Evolutionary conservation across 2,329 filamentous ascomycete genomes (phyloP).

Genomic region (Colletotrichum magnum): DNA sequence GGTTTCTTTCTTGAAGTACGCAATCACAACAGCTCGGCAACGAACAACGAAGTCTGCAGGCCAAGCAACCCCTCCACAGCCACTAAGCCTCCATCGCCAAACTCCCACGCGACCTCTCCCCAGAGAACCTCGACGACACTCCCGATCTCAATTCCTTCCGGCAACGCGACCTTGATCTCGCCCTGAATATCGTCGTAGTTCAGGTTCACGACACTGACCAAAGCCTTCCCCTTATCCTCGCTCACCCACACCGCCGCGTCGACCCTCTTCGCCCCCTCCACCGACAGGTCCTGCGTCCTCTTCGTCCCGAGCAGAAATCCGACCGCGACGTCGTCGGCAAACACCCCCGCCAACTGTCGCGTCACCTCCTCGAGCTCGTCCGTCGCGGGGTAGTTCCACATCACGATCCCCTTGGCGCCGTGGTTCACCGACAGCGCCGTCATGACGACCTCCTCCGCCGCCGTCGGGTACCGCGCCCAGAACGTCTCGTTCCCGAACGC

Average conservation of each 20-base stretch:
- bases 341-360: conserved; percentile 54
- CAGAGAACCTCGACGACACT: conserved; percentile 16
- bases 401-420: conserved; percentile 58
- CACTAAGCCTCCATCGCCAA: conserved; percentile 10
- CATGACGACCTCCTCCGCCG: conserved; percentile 61
- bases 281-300: conserved; percentile 22
- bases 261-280: conserved; percentile 28
- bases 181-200: conserved; percentile 4
- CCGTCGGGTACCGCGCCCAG: conserved; percentile 61
- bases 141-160: background rate
- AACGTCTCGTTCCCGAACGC: conserved; percentile 63
- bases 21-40: conserved; percentile 3
- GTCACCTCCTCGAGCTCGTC: conserved; percentile 54
- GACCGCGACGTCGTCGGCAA: conserved; percentile 53
- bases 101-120: conserved; percentile 22
- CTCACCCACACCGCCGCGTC: conserved; percentile 32
- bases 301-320: conserved; percentile 48
- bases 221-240: background rate
- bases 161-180: conserved; percentile 20
- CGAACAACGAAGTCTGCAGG: conserved; percentile 20
- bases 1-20: background rate
- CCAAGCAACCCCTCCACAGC: conserved; percentile 19
- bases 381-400: conserved; percentile 62
- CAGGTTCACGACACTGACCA: conserved; percentile 33
- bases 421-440: conserved; percentile 60